Evolutionary conservation across 2,329 filamentous ascomycete species (phyloP).

Genomic region (Lachnellula cervina): DNA sequence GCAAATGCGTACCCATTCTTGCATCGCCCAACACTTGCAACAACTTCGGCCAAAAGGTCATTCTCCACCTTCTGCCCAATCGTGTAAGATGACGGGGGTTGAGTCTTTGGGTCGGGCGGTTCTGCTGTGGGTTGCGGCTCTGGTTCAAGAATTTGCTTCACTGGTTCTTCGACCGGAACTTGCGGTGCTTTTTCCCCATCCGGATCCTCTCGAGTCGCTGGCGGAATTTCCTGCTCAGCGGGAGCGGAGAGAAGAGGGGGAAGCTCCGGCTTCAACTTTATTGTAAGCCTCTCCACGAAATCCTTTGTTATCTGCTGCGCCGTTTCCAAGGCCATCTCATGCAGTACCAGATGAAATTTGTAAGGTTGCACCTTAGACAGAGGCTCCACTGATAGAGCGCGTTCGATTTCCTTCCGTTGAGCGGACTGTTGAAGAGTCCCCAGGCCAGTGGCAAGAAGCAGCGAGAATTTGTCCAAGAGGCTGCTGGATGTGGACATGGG

Average conservation of each 20-base stretch:
- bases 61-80: neutral
- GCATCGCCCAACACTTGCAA: neutral
- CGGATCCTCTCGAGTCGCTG: neutral
- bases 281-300: neutral
- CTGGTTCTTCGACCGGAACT: neutral
- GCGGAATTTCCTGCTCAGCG: neutral
- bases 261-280: neutral
- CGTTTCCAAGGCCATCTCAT: neutral
- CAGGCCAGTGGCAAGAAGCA: no score
- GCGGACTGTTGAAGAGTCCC: no score
- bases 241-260: no score
- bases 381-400: no score
- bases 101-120: neutral
- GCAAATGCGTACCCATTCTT: neutral
- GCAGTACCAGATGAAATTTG: neutral
- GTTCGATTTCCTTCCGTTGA: no score
- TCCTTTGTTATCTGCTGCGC: neutral
- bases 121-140: neutral
- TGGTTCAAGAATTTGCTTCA: neutral
- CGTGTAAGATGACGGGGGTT: neutral
- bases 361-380: no score
- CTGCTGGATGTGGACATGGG: no score
- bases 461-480: no score
- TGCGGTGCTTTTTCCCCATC: neutral
- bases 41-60: neutral